Percentiles rank a stretch among this genome's conserved stretches.
Conservation (phyloP, 306 rosid genomes). For the Nissolia schottii region DNA sequence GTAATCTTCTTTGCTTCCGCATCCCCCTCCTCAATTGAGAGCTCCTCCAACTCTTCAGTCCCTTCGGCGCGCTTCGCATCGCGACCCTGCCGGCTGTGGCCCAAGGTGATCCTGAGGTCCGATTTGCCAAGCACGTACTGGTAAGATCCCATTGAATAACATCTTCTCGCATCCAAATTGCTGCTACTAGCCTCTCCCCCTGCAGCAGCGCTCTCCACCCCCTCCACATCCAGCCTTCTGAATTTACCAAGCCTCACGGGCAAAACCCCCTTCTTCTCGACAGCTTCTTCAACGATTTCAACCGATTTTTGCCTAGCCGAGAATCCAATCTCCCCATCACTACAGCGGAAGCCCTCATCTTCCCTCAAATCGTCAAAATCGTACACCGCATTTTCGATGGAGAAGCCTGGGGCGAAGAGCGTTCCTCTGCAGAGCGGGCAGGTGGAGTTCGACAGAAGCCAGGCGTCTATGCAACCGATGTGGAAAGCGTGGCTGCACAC, state of each 20-base stretch:
- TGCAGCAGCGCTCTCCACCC: conserved; percentile 35
- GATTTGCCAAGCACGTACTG: conserved; percentile 68
- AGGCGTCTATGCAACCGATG: conserved; percentile 78
- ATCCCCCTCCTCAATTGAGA: conserved; percentile 40
- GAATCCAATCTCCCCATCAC: conserved; percentile 41
- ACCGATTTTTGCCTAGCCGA: conserved; percentile 37
- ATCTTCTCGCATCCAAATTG: conserved; percentile 79
- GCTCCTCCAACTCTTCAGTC: conserved; percentile 28
- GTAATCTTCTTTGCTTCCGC: conserved; percentile 66
- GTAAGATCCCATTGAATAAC: conserved; percentile 85
- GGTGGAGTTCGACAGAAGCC: conserved; percentile 80
- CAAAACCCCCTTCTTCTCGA: conserved; percentile 58
- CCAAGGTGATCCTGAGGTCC: conserved; percentile 51
- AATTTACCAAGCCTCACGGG: conserved; percentile 81
- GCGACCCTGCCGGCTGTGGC: conserved; percentile 24
- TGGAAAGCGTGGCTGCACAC: conserved; percentile 88
- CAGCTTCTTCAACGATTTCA: conserved; percentile 62
- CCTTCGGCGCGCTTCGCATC: conserved; percentile 30
- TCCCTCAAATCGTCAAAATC: conserved; percentile 67
- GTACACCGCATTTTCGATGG: conserved; percentile 57
- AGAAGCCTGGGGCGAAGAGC: conserved; percentile 50
- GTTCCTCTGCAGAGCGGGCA: conserved; percentile 85
- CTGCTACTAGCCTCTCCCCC: conserved; percentile 78
- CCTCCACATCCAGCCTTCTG: conserved; percentile 46
- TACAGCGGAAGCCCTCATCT: conserved; percentile 45